phyloP scores from a whole-genome alignment of 257 asterid genomes.

The Cinchona pubescens region DNA sequence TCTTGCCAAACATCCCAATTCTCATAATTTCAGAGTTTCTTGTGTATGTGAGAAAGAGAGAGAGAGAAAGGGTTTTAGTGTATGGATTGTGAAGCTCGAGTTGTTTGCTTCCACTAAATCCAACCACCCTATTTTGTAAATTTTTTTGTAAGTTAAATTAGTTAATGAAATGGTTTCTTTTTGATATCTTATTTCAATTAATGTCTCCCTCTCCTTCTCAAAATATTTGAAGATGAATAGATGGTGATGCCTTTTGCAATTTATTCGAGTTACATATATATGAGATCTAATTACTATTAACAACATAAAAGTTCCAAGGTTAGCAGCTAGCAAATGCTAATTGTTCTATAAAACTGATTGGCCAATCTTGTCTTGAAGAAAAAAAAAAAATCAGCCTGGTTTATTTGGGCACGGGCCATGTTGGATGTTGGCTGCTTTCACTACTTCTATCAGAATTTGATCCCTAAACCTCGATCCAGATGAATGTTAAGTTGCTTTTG shows the following conservation, averaged over 20 bases:
- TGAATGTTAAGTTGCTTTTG: too few species aligned
- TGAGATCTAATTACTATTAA: not conserved
- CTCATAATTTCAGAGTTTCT: not conserved
- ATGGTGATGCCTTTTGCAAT: not conserved
- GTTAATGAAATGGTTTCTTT: not conserved
- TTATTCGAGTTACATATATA: not conserved
- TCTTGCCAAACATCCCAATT: conserved; percentile 22
- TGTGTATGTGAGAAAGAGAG: too few species aligned
- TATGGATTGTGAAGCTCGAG: conserved; percentile 16
- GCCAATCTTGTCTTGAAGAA: not conserved
- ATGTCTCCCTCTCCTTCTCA: not conserved
- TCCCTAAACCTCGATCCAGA: too few species aligned
- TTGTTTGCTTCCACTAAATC: conserved; percentile 11
- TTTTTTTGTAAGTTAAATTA: conserved; percentile 12
- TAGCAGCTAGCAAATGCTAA: not conserved
- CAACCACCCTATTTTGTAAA: conserved; percentile 19
- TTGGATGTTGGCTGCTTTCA: too few species aligned
- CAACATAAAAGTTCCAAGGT: not conserved
- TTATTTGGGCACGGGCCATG: too few species aligned
- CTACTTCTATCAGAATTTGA: too few species aligned
- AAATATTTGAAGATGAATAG: not conserved
- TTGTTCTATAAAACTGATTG: too few species aligned
- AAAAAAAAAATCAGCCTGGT: too few species aligned
- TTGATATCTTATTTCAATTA: too few species aligned
- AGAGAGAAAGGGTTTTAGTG: conserved; percentile 8